These are phyloP conservation scores for Hibiscus trionum DNA, from an alignment of 345 rosid genomes.

Conservation along the genomic window DNA sequence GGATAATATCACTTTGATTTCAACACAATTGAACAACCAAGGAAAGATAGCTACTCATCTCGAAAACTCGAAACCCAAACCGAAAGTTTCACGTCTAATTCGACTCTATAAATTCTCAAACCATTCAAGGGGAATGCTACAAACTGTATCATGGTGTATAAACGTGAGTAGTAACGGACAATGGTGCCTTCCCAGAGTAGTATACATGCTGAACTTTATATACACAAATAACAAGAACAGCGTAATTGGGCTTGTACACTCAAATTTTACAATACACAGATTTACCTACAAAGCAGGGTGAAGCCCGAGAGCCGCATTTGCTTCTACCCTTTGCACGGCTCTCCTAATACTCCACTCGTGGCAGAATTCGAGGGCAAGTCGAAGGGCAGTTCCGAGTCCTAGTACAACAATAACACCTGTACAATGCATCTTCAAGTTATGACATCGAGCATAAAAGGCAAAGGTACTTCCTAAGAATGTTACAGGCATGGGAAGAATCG, in stretches of 20 bases:
- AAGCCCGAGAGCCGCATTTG: slow-evolving; percentile 42
- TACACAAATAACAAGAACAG: slow-evolving; percentile 5
- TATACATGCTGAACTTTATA: slow-evolving; percentile 10
- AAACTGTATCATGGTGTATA: neutral
- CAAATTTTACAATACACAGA: slow-evolving; percentile 21
- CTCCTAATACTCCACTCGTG: slow-evolving; percentile 79
- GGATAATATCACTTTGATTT: neutral
- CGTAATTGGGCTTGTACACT: neutral
- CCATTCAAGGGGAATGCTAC: neutral
- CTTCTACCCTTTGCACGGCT: slow-evolving; percentile 61
- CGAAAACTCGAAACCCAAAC: neutral
- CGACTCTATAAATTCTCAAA: neutral
- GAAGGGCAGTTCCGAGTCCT: slow-evolving; percentile 84
- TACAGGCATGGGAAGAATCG: neutral
- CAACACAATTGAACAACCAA: no score
- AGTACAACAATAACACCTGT: slow-evolving; percentile 85
- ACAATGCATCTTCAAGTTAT: slow-evolving; percentile 3
- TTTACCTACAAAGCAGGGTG: slow-evolving; percentile 56
- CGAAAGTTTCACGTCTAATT: neutral
- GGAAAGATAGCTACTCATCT: neutral
- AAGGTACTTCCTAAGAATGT: neutral
- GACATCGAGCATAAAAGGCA: slow-evolving; percentile 6
- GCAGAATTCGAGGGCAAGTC: slow-evolving; percentile 75
- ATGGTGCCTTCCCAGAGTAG: neutral
- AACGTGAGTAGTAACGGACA: slow-evolving; percentile 10